These are phyloP conservation scores for Adansonia digitata DNA, from an alignment of 345 rosid genomes.

Conservation along the genomic window DNA sequence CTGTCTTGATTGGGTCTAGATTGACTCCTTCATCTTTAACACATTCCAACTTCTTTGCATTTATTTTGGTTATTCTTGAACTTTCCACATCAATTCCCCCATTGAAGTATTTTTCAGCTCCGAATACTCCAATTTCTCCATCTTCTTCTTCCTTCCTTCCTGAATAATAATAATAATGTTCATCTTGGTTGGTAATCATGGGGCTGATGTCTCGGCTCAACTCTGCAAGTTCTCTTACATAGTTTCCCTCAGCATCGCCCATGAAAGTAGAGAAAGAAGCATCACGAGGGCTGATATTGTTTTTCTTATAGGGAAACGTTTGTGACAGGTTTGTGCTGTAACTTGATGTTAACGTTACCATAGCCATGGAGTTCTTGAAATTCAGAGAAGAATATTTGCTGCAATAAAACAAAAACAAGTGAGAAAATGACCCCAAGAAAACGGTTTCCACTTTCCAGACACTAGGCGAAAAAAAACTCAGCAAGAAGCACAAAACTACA, in stretches of 20 bases:
- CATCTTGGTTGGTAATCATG: slow-evolving; percentile 4
- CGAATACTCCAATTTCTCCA: slow-evolving; percentile 68
- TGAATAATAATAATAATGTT: slow-evolving; percentile 17
- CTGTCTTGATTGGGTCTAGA: slow-evolving; percentile 22
- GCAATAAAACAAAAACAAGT: background rate
- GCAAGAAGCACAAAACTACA: slow-evolving; percentile 14
- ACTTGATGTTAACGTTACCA: slow-evolving; percentile 27
- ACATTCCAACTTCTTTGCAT: slow-evolving; percentile 14
- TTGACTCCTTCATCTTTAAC: slow-evolving; percentile 14
- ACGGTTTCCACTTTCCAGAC: background rate
- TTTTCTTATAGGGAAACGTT: slow-evolving; percentile 25
- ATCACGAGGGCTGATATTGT: slow-evolving; percentile 24
- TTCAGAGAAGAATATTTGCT: background rate
- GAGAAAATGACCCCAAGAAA: slow-evolving; percentile 6
- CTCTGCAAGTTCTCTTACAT: slow-evolving; percentile 28
- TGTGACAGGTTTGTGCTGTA: slow-evolving; percentile 23
- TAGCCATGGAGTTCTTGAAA: slow-evolving; percentile 21
- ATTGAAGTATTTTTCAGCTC: slow-evolving; percentile 83
- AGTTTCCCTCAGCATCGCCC: slow-evolving; percentile 35
- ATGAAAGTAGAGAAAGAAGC: slow-evolving; percentile 53
- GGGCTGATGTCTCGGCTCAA: slow-evolving; percentile 18
- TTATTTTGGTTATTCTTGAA: slow-evolving; percentile 29
- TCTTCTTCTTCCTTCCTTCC: slow-evolving; percentile 47
- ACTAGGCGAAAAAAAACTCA: background rate
- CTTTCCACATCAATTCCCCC: slow-evolving; percentile 46